Percentiles rank a stretch among this genome's conserved stretches.
Conservation (phyloP, 805 yeast genomes). For the Ogataea populi-albae region DNA sequence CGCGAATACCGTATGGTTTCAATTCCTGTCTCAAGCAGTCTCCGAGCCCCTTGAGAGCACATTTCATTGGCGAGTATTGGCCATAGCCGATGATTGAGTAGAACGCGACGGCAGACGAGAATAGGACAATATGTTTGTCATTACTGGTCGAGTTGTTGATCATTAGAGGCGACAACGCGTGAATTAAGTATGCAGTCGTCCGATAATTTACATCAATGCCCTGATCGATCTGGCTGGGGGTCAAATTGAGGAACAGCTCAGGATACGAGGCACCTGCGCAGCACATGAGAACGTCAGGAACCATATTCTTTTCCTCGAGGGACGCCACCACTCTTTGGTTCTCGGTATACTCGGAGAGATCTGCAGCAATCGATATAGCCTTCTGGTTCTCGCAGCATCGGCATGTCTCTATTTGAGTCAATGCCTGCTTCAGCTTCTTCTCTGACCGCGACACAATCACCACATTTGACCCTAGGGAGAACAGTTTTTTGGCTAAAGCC, state of each 20-base stretch:
- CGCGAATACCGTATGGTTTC: conserved; percentile 59
- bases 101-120: conserved; percentile 76
- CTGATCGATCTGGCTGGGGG: conserved; percentile 50
- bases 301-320: conserved; percentile 20
- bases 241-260: conserved; percentile 67
- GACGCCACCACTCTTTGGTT: conserved; percentile 38
- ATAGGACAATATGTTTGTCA: conserved; percentile 54
- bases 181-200: conserved; percentile 70
- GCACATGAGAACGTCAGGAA: conserved; percentile 73
- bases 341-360: conserved; percentile 59
- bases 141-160: conserved; percentile 5
- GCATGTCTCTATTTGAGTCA: conserved; percentile 38
- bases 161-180: conserved; percentile 51
- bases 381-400: conserved; percentile 32
- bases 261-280: conserved; percentile 90
- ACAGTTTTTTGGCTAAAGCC: conserved; percentile 57
- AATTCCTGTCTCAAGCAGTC: conserved; percentile 82
- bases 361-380: conserved; percentile 54
- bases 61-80: conserved; percentile 87
- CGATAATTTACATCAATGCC: conserved; percentile 72
- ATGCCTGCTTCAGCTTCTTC: conserved; percentile 50
- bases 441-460: conserved; percentile 77
- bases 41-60: conserved; percentile 74
- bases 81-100: conserved; percentile 90
- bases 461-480: conserved; percentile 55